Base-by-base conservation (phyloP, 768 basidiomycete species). In the Lactarius hengduanensis region DNA sequence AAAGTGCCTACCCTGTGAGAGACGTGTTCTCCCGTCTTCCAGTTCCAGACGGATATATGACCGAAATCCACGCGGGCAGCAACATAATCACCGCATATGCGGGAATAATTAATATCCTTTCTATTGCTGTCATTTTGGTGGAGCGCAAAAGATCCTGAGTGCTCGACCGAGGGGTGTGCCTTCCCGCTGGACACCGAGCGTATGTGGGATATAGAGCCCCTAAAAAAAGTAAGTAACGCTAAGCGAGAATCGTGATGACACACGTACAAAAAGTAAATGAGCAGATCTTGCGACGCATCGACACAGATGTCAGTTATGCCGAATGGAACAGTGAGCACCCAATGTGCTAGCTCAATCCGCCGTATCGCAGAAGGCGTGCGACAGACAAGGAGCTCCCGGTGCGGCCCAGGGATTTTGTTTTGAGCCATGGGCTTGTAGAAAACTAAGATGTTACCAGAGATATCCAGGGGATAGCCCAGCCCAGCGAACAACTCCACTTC, bases 41-140 rank as follows among this genome's bases (percentile, higher is more conserved):
- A 67, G 36, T 67, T 67, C 66, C 66, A 67, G 15, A 63, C 58
- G 18, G 62, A 67, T 26, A 67, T 63, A 10, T 58, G 63, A 16
- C 55, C 45, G 32, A 60, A 30, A n/a, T 43, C 57, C 13, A 58
- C 41, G 62, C 26, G 53, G 4, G 57, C 58, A 22, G 66, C 66
- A 7, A 67, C 53, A 10, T 47, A 63, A 43, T 67, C 66, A 0
- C 66, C 66, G 8, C 53, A 56, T 1, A 67, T 41, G 43, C 34
- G 45, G 20, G 38, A 34, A 26, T 60, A 20, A 26, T 16, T 34
- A 13, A 62, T n/a, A 9, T 67, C 58, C 11, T 20, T 28, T 0
- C 62, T 40, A 4, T 4, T 32, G 28, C 56, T 20, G 56, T 8
- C 34, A 13, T 9, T 28, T 26, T 43, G 11, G 38, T 40, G 43